phyloP scores from a whole-genome alignment of 768 basidiomycete species.

The Leccinum sublutescens region DNA sequence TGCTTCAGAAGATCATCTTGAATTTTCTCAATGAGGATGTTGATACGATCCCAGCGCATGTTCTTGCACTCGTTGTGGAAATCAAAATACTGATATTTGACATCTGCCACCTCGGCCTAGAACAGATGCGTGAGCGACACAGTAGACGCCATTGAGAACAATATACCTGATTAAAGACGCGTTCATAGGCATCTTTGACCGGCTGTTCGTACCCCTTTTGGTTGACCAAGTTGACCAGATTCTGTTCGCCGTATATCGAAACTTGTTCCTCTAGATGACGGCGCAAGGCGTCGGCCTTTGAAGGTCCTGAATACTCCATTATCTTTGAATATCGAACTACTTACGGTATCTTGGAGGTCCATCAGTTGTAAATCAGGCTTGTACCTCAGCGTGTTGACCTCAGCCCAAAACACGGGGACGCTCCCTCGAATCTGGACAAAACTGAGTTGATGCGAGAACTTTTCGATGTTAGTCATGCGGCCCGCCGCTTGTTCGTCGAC shows the following conservation, averaged over 20 bases:
- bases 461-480: slow-evolving; percentile 40
- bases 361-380: slow-evolving; percentile 96
- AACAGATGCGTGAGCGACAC: not conserved
- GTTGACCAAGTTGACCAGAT: slow-evolving; percentile 89
- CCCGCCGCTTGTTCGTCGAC: slow-evolving; percentile 58
- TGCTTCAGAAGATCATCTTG: slow-evolving; percentile 65
- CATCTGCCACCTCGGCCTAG: slow-evolving; percentile 61
- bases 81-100: slow-evolving; percentile 93
- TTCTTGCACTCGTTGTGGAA: slow-evolving; percentile 95
- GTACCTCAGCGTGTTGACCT: slow-evolving; percentile 92
- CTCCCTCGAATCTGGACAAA: slow-evolving; percentile 95
- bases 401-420: slow-evolving; percentile 94
- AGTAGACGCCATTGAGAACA: not conserved
- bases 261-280: slow-evolving; percentile 75
- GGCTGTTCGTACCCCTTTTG: slow-evolving; percentile 91
- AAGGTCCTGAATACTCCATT: slow-evolving; percentile 4
- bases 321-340: slow-evolving; percentile 22
- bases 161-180: slow-evolving; percentile 60
- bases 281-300: slow-evolving; percentile 66
- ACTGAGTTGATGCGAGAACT: slow-evolving; percentile 63
- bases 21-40: slow-evolving; percentile 72
- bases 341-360: slow-evolving; percentile 84
- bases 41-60: slow-evolving; percentile 94
- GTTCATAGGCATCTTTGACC: slow-evolving; percentile 94
- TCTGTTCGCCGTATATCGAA: slow-evolving; percentile 71